Evolutionary conservation across 192 early-diverging fungal species (phyloP), one percentile per base, ranked within the genome.

Genomic region (Anaeromyces robustus): DNA sequence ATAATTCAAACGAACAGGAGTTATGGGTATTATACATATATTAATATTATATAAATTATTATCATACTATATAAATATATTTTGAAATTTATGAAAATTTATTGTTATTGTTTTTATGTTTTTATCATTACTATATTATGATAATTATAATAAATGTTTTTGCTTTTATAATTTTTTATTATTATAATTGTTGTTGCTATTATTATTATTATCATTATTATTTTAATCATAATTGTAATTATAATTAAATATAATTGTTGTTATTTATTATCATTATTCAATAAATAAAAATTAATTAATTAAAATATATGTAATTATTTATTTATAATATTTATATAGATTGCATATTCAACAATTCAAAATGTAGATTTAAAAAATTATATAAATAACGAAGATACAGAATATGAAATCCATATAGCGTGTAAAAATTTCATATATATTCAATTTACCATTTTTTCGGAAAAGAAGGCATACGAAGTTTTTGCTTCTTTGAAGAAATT

Each of bases 321-420:
- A n/a, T 68, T 85, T 22, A 30, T 37, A 31, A 80, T 78, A 26
- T 82, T n/a, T 32, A 13, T 26, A n/a, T 77, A 80, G 95, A 89
- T 96, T n/a, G 89, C 89, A 30, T 96, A 96, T 83, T 92, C 95
- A 26, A 89, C 93, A 59, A 92, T 98, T 29, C 93, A 94, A 83
- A 92, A 92, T 28, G 92, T 95, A 7, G 92, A 94, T 81, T 89
- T 92, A 29, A 86, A 86, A 77, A 88, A 90, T 9, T 87, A 85
- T 34, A 26, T 59, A 29, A 30, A 59, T 26, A 34, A 29, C 0
- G n/a, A 80, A 28, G 80, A 39, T 28, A 30, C 82, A 29, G 59
- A 59, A 59, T 80, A 31, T 39, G 86, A 86, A 28, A 30, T 94
- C 29, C 80, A 86, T 77, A 91, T 98, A 37, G 87, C 89, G 30